Evolutionary conservation across 1,139 yeast species (phyloP), one percentile per base, ranked within the genome.

Genomic region (Yamadazyma membranifaciens): DNA sequence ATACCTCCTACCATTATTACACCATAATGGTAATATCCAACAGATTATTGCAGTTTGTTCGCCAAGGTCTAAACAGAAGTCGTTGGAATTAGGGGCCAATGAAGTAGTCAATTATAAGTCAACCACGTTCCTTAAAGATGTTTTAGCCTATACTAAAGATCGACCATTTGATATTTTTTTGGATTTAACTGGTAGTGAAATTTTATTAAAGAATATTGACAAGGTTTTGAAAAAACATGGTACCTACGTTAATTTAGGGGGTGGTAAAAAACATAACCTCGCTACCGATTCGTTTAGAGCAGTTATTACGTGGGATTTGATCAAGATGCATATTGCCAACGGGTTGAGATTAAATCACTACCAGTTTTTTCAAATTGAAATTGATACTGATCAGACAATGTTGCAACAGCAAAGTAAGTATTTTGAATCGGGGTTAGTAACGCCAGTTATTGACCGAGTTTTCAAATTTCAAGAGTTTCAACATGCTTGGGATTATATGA

Each of bases 1-100:
- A 45, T 74, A 68, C 61, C 72, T 75, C 2, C 67, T 80, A 24
- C 88, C 83, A 55, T 52, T 85, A 16, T 73, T 81, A 16, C 80
- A 76, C 48, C 58, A 65, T 43, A 74, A 68, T 46, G 37, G 42
- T 9, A 63, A 71, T 3, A 73, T 77, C 3, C 58, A 58, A 31
- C 70, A 72, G 40, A 65, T 81, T 9, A 76, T 75, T 1, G 75
- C 69, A 2, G 67, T 63, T 6, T 62, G 67, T 46, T 65, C 70
- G 0, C 37, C 50, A 2, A 44, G 42, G 25, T 57, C 82, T 13
- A 60, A 62, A 9, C 70, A 62, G 3, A 51, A 68, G 26, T 76
- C 78, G 34, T 59, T 58, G 39, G 53, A 57, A 6, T 55, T 73
- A 15, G 88, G 88, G 5, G 85, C 80, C 14, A 77, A 75, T 48